Base-by-base conservation (phyloP, 2,329 filamentous ascomycete genomes). In the Pseudocercospora cruenta region DNA sequence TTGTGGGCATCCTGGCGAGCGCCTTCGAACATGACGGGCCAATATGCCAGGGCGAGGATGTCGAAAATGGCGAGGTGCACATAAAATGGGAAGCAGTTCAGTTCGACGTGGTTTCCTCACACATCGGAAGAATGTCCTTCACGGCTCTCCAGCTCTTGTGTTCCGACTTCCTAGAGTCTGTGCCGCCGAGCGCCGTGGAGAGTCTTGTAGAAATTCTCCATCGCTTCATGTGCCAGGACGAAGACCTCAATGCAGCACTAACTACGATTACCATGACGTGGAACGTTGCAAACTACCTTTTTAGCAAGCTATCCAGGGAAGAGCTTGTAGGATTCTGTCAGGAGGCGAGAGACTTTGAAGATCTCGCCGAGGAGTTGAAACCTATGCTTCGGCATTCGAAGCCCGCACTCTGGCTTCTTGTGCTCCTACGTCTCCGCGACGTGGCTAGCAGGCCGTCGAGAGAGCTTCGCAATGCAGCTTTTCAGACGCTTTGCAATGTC, bases 251-350 rank as follows among this genome's bases (percentile, higher is more conserved):
- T 72, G 96, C 98, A 74, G 94, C 94, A 0, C 83, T 99, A 26
- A 98, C 95, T 87, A 95, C 94, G 0, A 92, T 97, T 8, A 97
- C 94, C 0, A 95, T 96, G 75, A 96, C 97, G 78, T 97, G 94
- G 93, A 94, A 94, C 62, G 86, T 97, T 7, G 97, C 94, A 0
- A 94, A 97, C 77, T 95, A 94, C 69, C 83, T 98, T 21, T 85
- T 87, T 63, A 79, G 80, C 7, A 81, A 82, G 43, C 82, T 82
- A 58, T 80, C 82, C 22, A 72, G 76, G 4, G 74, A 77, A 2
- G 73, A 72, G 22, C 70, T 83, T 1, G 75, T 76, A 8, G 69
- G 68, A 2, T 67, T 76, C 26, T 66, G 72, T 10, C 22, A 53
- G 9, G 28, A 65, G 19, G 58, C 71, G 4, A 60, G 69, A 36